Evolutionary conservation across 2,329 filamentous ascomycete species (phyloP), one percentile per base, ranked within the genome.

Genomic region (Dactylellina haptotyla): DNA sequence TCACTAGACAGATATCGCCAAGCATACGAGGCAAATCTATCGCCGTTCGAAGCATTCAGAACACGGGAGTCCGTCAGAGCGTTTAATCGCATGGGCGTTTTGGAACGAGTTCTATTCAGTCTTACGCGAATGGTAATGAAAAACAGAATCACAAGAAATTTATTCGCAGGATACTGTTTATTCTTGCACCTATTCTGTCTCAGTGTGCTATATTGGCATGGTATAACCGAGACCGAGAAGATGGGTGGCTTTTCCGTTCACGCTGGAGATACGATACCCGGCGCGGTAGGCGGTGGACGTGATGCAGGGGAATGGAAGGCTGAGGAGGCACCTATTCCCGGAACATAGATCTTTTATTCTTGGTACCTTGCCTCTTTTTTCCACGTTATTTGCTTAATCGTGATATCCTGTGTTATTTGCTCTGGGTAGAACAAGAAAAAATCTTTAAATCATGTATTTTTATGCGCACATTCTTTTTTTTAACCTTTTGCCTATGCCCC

Each of bases 1-100:
- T 87, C 88, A 12, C 84, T 95, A 61, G 92, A 97, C 80, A 87
- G 93, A 50, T 99, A 99, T 81, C 88, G 91, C 74, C 90, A 92
- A 67, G 92, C 93, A 9, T 99, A 99, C 82, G 95, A 99, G 82
- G 91, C 91, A 43, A 96, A 95, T 79, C 90, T 99, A 53, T 97
- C 93, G 9, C 95, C 95, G 0, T 99, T 99, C 80, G 93, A 94
- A 25, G 93, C 93, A 1, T 99, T 99, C 83, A 86, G 94, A 46
- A 93, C 94, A n/a, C 87, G 94, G 57, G 96, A 99, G 82, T 93
- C 91, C 37, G 90, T 92, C 4, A 86, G 96, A 51, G 95, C 94
- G 0, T 93, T 97, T 81, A 92, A 93, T 79, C 88, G 93, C 43
- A 96, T 99, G 93, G 94, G 89, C 78, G 83, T 97, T 6, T 93